A percentile compares a stretch with the other conserved stretches of the same genome.
phyloP scores from a whole-genome alignment of 2,329 filamentous ascomycete genomes.

The Lojkania enalia region DNA sequence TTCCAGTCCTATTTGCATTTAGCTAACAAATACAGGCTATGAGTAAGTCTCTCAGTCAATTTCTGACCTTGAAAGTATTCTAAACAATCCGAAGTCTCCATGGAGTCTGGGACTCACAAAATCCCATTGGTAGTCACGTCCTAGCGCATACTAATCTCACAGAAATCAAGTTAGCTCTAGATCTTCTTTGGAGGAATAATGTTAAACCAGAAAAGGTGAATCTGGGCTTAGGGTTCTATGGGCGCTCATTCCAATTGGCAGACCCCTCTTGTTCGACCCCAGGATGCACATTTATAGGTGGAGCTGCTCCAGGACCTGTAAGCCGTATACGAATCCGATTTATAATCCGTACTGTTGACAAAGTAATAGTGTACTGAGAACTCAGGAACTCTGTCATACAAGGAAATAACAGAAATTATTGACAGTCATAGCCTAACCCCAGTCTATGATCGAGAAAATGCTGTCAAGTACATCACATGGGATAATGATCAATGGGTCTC shows the following conservation, averaged over 20 bases:
- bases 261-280: not conserved
- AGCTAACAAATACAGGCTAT: constrained; percentile 21
- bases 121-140: constrained; percentile 31
- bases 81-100: constrained; percentile 22
- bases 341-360: not conserved
- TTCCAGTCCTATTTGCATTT: constrained; percentile 36
- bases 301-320: not conserved
- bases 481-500: constrained; percentile 45
- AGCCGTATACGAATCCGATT: not conserved
- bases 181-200: constrained; percentile 51
- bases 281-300: constrained; percentile 2
- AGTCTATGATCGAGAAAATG: constrained; percentile 28
- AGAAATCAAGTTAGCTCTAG: constrained; percentile 44
- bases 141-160: constrained; percentile 49
- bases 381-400: constrained; percentile 1
- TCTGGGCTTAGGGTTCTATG: constrained; percentile 51
- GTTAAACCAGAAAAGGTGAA: constrained; percentile 44
- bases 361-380: not conserved
- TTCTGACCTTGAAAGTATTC: constrained; percentile 38
- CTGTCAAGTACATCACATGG: constrained; percentile 41
- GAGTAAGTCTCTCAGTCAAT: constrained; percentile 22
- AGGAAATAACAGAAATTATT: constrained; percentile 44
- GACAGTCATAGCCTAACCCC: constrained; percentile 20
- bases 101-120: constrained; percentile 43
- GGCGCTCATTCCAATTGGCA: constrained; percentile 25